These are phyloP conservation scores for Physaria fendleri DNA, from an alignment of 345 rosid genomes.

Conservation along the genomic window DNA sequence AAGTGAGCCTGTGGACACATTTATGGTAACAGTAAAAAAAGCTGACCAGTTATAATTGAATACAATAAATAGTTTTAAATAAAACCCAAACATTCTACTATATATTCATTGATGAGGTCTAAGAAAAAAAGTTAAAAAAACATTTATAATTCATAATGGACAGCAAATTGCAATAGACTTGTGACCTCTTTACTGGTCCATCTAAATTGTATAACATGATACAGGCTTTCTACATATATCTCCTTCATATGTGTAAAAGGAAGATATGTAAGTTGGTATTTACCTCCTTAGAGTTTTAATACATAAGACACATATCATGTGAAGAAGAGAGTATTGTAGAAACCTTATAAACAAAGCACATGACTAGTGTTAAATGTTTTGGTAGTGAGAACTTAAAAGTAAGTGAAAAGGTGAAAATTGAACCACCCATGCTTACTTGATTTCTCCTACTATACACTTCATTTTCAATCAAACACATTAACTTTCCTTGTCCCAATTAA, in stretches of 20 bases:
- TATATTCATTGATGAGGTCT: neutral
- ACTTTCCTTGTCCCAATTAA: neutral
- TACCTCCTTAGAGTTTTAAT: neutral
- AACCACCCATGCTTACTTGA: slow-evolving; percentile 29
- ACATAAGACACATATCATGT: neutral
- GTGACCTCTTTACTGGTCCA: neutral
- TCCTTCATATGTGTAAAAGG: too few relatives aligned
- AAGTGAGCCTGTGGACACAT: slow-evolving; percentile 27
- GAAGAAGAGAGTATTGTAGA: neutral
- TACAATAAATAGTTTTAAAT: slow-evolving; percentile 16
- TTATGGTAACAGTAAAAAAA: slow-evolving; percentile 31
- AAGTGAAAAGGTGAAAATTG: slow-evolving; percentile 20
- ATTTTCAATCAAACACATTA: slow-evolving; percentile 19
- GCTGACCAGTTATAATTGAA: slow-evolving; percentile 16
- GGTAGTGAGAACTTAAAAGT: neutral
- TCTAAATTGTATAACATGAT: neutral
- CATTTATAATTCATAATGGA: neutral
- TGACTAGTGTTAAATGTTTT: slow-evolving; percentile 5
- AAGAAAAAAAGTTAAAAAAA: neutral
- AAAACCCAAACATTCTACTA: slow-evolving; percentile 22
- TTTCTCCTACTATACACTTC: slow-evolving; percentile 12
- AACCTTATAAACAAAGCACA: slow-evolving; percentile 17
- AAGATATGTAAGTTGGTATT: too few relatives aligned
- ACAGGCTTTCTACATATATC: too few relatives aligned
- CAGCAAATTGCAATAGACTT: neutral